Conservation (phyloP, 2,329 filamentous ascomycete genomes). For the Pyrenochaeta sp. region DNA sequence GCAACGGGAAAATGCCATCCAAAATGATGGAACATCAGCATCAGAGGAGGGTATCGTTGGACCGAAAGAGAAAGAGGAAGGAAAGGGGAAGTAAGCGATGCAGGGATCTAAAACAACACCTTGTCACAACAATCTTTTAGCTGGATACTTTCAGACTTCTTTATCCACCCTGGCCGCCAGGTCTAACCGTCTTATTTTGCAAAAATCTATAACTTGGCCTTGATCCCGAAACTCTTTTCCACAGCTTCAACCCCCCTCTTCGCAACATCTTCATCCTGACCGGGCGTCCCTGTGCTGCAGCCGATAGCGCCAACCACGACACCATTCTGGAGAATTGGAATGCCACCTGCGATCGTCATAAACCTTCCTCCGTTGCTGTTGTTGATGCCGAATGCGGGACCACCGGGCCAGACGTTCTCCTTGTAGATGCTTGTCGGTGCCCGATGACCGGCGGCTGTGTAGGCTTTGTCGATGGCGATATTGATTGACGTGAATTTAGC, state of each 20-base stretch:
- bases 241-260: conserved; percentile 60
- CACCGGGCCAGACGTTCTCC: conserved; percentile 62
- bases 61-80: not conserved
- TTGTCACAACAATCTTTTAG: no score
- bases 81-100: not conserved
- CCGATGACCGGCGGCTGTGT: conserved; percentile 64
- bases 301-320: conserved; percentile 62
- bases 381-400: conserved; percentile 60
- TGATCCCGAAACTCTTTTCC: conserved; percentile 43
- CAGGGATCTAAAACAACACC: no score
- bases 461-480: conserved; percentile 69
- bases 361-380: conserved; percentile 63
- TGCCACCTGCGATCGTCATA: conserved; percentile 61
- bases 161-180: not conserved
- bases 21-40: no score
- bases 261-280: conserved; percentile 63
- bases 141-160: no score
- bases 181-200: not conserved
- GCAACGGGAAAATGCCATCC: no score
- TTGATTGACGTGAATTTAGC: conserved; percentile 61
- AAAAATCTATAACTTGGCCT: conserved; percentile 49
- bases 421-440: conserved; percentile 61
- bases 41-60: not conserved
- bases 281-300: conserved; percentile 62
- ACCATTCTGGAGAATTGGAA: conserved; percentile 59